Base-by-base conservation (phyloP, 1,284 basidiomycete species). In the Leccinum angustisporum region DNA sequence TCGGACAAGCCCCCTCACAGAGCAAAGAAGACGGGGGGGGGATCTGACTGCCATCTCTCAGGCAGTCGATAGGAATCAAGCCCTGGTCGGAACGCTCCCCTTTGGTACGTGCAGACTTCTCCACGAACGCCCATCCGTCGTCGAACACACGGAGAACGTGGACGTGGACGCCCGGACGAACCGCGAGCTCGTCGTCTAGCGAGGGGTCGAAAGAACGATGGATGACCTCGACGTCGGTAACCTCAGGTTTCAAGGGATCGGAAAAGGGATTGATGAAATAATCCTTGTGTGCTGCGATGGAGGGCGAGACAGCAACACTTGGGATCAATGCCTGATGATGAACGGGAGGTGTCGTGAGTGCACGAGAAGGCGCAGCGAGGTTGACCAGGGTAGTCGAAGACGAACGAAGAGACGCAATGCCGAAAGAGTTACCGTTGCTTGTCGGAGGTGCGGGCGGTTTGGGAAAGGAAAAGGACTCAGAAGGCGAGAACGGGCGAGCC, bases 101-200 rank as follows among this genome's bases (percentile, higher is more conserved):
- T 7, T 25, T 34, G 2, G 36, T 6, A 7, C 8, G 61, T 56
- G 68, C 65, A 50, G 79, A 64, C 66, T 79, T 82, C 70, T 85
- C 82, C 16, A 86, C 80, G 60, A 81, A 68, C 1, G 79, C 79
- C 89, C 88, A 91, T 0, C 88, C 88, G 68, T 90, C 88, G 64
- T 88, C 84, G 70, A 83, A 91, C 13, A 81, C 68, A 54, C 77
- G 76, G 18, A 87, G 10, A 43, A 90, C 72, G 64, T 75, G 80
- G 16, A 90, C 83, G 13, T 67, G 65, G 54, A 90, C 87, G 4
- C 81, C 83, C 1, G 76, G 76, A 1, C 31, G 51, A 1, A 89
- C 86, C 1, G 72, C 65, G 7, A 91, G 69, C 70, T 91, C 88
- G 67, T 91, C 89, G 2, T 75, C 70, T 27, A 86, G 75, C 1